phyloP scores from a whole-genome alignment of 2,329 filamentous ascomycete species.

The Fusarium secorum region DNA sequence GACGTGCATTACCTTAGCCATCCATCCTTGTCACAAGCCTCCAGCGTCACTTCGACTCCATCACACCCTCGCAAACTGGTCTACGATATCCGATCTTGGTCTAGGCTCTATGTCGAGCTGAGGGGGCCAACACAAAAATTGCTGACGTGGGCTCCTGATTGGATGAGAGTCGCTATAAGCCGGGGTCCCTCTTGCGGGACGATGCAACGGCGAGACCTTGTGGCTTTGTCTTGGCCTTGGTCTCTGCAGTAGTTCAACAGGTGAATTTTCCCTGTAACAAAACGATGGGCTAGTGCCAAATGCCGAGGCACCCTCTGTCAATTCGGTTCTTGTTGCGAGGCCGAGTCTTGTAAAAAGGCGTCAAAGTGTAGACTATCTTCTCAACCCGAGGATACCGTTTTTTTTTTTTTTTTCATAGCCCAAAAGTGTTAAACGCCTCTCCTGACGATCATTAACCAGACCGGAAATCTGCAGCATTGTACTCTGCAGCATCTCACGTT shows the following conservation, averaged over 20 bases:
- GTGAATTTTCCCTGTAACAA: background rate
- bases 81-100: conserved; percentile 17
- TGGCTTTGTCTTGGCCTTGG: conserved; percentile 26
- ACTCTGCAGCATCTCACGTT: conserved; percentile 3
- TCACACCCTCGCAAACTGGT: conserved; percentile 16
- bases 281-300: background rate
- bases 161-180: background rate
- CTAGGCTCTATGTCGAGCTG: conserved; percentile 1
- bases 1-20: background rate
- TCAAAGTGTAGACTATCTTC: conserved; percentile 3
- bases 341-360: conserved; percentile 1
- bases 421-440: conserved; percentile 7
- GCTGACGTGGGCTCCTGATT: background rate
- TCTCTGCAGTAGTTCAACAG: conserved; percentile 5
- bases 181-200: background rate
- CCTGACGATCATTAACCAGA: conserved; percentile 3
- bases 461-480: background rate
- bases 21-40: conserved; percentile 20
- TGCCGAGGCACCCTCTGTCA: conserved; percentile 1
- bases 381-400: background rate
- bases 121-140: background rate
- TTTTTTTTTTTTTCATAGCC: too few species aligned
- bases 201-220: conserved; percentile 19
- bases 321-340: background rate
- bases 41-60: conserved; percentile 20